A percentile compares a stretch with the other conserved stretches of the same genome.
phyloP scores from a whole-genome alignment of 1,284 basidiomycete genomes.

The Puccinia coronata region DNA sequence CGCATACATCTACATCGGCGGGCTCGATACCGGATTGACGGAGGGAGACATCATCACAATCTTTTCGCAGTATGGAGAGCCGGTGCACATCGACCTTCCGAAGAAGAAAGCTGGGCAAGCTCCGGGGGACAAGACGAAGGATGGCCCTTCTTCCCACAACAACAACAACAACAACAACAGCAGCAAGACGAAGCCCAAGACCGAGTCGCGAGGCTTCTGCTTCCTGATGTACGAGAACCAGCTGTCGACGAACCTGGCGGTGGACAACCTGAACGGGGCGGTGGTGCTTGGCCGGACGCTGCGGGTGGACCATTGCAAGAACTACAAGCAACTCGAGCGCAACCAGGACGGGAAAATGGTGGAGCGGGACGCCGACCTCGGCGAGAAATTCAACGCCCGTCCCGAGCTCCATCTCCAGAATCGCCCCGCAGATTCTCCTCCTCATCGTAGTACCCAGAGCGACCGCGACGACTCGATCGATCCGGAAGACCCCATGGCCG shows the following conservation, averaged over 20 bases:
- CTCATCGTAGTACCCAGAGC: constrained; percentile 64
- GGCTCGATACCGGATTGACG: constrained; percentile 65
- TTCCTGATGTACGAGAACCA: constrained; percentile 99
- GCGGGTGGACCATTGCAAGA: constrained; percentile 86
- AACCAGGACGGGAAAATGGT: constrained; percentile 82
- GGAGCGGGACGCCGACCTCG: constrained; percentile 66
- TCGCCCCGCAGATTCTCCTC: constrained; percentile 65
- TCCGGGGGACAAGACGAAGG: background rate
- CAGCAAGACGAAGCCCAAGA: constrained; percentile 56
- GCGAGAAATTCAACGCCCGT: constrained; percentile 43
- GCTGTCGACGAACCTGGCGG: constrained; percentile 88
- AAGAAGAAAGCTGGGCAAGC: constrained; percentile 61
- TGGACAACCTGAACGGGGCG: constrained; percentile 97
- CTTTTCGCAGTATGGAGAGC: constrained; percentile 97
- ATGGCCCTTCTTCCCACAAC: constrained; percentile 50
- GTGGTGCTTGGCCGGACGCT: constrained; percentile 80
- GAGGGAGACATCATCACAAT: constrained; percentile 98
- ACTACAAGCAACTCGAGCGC: constrained; percentile 82
- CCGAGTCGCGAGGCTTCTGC: constrained; percentile 85
- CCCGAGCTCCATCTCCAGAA: constrained; percentile 59
- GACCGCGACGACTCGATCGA: constrained; percentile 66
- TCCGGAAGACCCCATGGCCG: constrained; percentile 95
- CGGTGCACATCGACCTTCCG: constrained; percentile 91
- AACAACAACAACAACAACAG: constrained; percentile 51
- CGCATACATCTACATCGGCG: constrained; percentile 59